A percentile compares a stretch with the other conserved stretches of the same genome.
Conservation (phyloP, 169 alveolate genomes). For the Hepatocystis sp. region DNA sequence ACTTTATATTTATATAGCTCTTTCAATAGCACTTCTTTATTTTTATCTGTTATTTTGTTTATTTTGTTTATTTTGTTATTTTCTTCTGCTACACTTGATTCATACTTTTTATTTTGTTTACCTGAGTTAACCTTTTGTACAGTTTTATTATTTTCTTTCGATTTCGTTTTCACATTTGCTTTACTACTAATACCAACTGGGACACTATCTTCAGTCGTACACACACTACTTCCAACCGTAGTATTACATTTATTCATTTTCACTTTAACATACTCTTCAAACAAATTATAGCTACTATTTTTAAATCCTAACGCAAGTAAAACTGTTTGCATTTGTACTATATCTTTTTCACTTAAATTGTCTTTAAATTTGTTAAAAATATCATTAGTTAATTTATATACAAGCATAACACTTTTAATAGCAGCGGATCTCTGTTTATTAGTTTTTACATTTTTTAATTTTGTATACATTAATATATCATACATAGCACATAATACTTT, state of each 20-base stretch:
- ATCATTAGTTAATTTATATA: slow-evolving; percentile 54
- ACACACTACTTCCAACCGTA: too few species aligned
- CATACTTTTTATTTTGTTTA: too few species aligned
- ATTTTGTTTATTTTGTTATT: slow-evolving; percentile 65
- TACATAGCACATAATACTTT: slow-evolving; percentile 52
- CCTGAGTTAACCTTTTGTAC: too few species aligned
- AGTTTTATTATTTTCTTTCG: too few species aligned
- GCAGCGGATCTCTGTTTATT: slow-evolving; percentile 68
- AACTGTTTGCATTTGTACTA: slow-evolving; percentile 73
- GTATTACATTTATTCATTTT: too few species aligned
- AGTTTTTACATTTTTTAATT: slow-evolving; percentile 60
- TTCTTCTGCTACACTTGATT: slow-evolving; percentile 1
- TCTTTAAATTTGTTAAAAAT: slow-evolving; percentile 68
- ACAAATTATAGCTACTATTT: slow-evolving; percentile 82
- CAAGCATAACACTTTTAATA: slow-evolving; percentile 46
- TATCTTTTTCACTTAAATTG: slow-evolving; percentile 56
- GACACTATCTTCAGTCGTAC: too few species aligned
- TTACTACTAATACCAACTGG: too few species aligned
- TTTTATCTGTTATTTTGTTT: slow-evolving; percentile 38
- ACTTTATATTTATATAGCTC: slow-evolving; percentile 50
- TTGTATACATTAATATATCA: slow-evolving; percentile 61
- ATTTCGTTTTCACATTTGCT: too few species aligned
- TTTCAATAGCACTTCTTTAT: not conserved
- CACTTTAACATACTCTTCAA: slow-evolving; percentile 81
- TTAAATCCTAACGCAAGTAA: slow-evolving; percentile 72